Evolutionary conservation across 495 filamentous ascomycete species (phyloP), one percentile per base, ranked within the genome.

Genomic region (Pyrenopolyporus hunteri): DNA sequence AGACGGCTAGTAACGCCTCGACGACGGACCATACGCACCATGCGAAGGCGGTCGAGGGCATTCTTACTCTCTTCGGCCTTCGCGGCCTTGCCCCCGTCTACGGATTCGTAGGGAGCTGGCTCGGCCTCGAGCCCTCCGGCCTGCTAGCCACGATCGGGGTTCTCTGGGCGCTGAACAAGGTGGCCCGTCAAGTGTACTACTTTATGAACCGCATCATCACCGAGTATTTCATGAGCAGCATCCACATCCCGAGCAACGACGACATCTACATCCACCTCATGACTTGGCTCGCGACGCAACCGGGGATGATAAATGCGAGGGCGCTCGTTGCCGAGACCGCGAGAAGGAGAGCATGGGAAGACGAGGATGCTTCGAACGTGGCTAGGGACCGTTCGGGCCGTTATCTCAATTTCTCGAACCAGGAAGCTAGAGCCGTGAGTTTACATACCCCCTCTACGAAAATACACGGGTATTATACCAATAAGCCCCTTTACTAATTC

Each of bases 241-340:
- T 90, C 50, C 74, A 77, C 31, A 76, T 90, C 59, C 73, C 76
- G 50, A 78, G 76, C 56, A 73, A 74, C 28, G 86, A 90, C 63
- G 81, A 85, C 32, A 83, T 88, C 10, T 87, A 83, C 70, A 59
- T 70, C 8, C 80, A 86, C 53, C 65, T 87, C 32, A 83, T 89
- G 74, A 72, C 78, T 22, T 89, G 84, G 82, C 75, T 88, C 3
- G 80, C 83, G 0, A 65, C 75, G 25, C 84, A 87, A 55, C 79
- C 76, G 6, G 73, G 72, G 36, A 74, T 82, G 32, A 79, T 77
- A 33, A 75, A 76, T 14, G 81, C 83, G 1, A 78, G 84, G n/a
- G 72, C 76, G 6, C 69, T 89, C 20, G 80, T 80, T 48, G 85
- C 85, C 0, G 83, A 86, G 57, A 85, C 84, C 3, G 74, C 74